Evolutionary conservation across 148 eudicot species (phyloP), one percentile per base, ranked within the genome.

Genomic region (Diospyros lotus): DNA sequence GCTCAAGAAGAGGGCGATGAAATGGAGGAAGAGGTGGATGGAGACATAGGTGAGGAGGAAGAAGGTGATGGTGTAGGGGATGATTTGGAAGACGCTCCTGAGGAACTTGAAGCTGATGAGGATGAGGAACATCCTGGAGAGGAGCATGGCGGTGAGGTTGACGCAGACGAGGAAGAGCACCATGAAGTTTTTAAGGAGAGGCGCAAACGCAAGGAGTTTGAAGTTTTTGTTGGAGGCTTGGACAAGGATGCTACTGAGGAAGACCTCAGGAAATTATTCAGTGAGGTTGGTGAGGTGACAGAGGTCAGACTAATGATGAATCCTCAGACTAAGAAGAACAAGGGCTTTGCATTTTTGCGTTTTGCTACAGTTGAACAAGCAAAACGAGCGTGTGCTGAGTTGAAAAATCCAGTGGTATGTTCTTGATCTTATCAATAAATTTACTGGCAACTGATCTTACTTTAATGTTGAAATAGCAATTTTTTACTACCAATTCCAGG

Each of bases 221-320:
- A 95, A 78, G 80, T 95, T 53, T 95, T 95, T 88, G 97, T 95
- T 84, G 99, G 99, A 63, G 97, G 99, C 28, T 83, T 95, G 86
- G 99, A 95, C 86, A 95, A 95, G 83, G 99, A 95, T 83, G 97
- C 99, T 73, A 90, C 96, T 40, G 97, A 95, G 88, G 88, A 85
- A 71, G 99, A 95, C 76, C 90, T 95, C 51, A 93, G 85, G 84
- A 86, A 90, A 79, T 97, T 95, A 53, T 95, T 95, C 78, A 73
- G 90, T 79, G 82, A 78, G 78, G 97, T 90, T 79, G 99, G 97
- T 42, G 93, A 92, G 80, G 76, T 95, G 60, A 84, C 86, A 78
- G 99, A 95, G 80, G 90, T 90, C 80, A 92, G 99, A 80, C 90
- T 95, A 65, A 90, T 95, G 99, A 90, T 85, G 93, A 95, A 92